Percentiles rank a stretch among this genome's conserved stretches.
Conservation (phyloP, 1,284 basidiomycete genomes). For the Rhodotorula glutinis region DNA sequence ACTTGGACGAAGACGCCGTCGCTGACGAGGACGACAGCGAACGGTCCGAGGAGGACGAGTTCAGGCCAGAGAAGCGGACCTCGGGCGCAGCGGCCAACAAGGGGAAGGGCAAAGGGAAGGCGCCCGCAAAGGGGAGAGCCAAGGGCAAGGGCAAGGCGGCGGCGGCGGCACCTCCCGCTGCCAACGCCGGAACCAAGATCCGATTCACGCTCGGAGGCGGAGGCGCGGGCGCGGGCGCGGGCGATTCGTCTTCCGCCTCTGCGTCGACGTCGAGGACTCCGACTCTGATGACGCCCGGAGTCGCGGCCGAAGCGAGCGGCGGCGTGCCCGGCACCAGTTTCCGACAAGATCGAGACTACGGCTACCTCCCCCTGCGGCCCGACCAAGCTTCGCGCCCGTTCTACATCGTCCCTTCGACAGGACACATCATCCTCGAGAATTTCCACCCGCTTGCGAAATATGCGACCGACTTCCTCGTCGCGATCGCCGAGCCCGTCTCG, state of each 20-base stretch:
- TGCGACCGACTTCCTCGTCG: constrained; percentile 96
- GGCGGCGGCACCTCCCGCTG: not conserved
- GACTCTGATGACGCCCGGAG: constrained; percentile 6
- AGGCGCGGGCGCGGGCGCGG: constrained; percentile 1
- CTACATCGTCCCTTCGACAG: constrained; percentile 78
- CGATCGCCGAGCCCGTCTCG: constrained; percentile 98
- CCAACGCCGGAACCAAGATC: constrained; percentile 6
- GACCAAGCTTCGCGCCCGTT: constrained; percentile 87
- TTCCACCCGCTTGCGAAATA: constrained; percentile 96
- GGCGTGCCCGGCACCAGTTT: constrained; percentile 26
- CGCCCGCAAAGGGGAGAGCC: not conserved
- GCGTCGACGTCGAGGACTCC: constrained; percentile 4
- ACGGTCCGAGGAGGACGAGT: constrained; percentile 18
- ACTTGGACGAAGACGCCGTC: constrained; percentile 11
- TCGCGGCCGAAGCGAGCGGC: constrained; percentile 3
- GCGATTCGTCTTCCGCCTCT: not conserved
- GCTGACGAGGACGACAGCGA: constrained; percentile 3
- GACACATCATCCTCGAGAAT: constrained; percentile 91
- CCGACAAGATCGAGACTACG: constrained; percentile 59
- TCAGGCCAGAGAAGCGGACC: constrained; percentile 17
- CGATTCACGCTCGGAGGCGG: constrained; percentile 19
- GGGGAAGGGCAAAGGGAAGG: not conserved
- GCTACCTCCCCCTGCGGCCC: constrained; percentile 75
- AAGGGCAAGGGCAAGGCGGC: constrained; percentile 12
- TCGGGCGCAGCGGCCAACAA: not conserved